phyloP scores from a whole-genome alignment of 805 yeast genomes.

The Debaryomyces tyrocola region DNA sequence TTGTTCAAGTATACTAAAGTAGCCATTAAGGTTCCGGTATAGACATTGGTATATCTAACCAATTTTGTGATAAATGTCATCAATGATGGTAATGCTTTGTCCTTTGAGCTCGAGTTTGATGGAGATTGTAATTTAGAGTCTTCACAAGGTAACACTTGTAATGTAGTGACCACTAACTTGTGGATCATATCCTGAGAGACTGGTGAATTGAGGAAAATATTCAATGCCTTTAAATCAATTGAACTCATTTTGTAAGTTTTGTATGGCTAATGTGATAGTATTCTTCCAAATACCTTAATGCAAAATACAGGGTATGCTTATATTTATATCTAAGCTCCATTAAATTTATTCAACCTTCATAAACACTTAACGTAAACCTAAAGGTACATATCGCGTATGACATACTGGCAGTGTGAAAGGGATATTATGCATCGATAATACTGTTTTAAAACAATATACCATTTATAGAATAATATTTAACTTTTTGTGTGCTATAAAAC shows the following conservation, averaged over 20 bases:
- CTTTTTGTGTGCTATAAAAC: not conserved
- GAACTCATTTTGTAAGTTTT: slow-evolving; percentile 5
- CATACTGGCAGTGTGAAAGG: not conserved
- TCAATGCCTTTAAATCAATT: slow-evolving; percentile 51
- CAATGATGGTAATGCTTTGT: slow-evolving; percentile 59
- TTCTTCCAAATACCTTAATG: not conserved
- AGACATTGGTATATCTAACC: slow-evolving; percentile 75
- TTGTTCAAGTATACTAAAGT: slow-evolving; percentile 68
- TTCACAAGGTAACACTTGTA: slow-evolving; percentile 66
- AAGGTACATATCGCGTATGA: slow-evolving; percentile 1
- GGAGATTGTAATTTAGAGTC: slow-evolving; percentile 32
- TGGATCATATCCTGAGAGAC: slow-evolving; percentile 75
- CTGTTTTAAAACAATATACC: not conserved
- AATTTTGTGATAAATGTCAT: slow-evolving; percentile 72
- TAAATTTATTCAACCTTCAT: not conserved
- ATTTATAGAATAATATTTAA: not conserved
- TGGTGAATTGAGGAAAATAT: slow-evolving; percentile 60
- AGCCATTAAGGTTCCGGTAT: slow-evolving; percentile 74
- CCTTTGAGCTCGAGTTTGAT: slow-evolving; percentile 22
- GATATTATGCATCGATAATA: not conserved
- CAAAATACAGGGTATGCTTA: not conserved
- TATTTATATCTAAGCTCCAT: not conserved
- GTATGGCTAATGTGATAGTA: not conserved
- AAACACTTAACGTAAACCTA: not conserved
- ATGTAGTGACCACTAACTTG: slow-evolving; percentile 62